Conservation (phyloP, 495 filamentous ascomycete species). For the Rhypophila decipiens region DNA sequence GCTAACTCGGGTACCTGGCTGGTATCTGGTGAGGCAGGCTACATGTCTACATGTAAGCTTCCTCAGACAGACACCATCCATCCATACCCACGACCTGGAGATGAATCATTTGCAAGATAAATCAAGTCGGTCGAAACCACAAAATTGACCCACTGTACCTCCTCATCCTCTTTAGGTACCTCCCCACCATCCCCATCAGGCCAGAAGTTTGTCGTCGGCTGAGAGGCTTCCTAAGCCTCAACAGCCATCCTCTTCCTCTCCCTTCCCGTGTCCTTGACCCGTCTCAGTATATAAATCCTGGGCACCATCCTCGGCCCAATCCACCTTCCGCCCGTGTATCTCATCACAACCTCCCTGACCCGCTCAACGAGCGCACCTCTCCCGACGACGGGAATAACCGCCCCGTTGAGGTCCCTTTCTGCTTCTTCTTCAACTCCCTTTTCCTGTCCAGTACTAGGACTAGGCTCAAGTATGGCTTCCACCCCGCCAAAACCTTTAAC, state of each 20-base stretch:
- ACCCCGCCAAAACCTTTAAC: conserved; percentile 69
- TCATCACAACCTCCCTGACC: conserved; percentile 24
- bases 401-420: conserved; percentile 15
- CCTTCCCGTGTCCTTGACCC: conserved; percentile 22
- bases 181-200: no score
- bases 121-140: no score
- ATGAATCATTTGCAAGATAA: no score
- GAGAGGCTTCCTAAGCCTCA: no score
- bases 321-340: conserved; percentile 56
- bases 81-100: no score
- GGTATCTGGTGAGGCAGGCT: no score
- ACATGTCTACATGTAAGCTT: no score
- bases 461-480: conserved; percentile 39
- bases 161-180: no score
- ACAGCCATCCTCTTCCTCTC: conserved; percentile 5
- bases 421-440: conserved; percentile 34
- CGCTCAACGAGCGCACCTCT: conserved; percentile 22
- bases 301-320: conserved; percentile 54
- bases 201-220: no score
- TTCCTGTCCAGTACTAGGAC: background rate
- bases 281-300: conserved; percentile 50
- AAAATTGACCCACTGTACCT: no score
- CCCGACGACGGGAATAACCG: conserved; percentile 22
- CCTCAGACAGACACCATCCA: no score
- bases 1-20: no score